Percentiles rank a stretch among this genome's conserved stretches.
Evolutionary conservation across 176 grass and related monocot genomes (phyloP).

Genomic region (Musa acuminata): DNA sequence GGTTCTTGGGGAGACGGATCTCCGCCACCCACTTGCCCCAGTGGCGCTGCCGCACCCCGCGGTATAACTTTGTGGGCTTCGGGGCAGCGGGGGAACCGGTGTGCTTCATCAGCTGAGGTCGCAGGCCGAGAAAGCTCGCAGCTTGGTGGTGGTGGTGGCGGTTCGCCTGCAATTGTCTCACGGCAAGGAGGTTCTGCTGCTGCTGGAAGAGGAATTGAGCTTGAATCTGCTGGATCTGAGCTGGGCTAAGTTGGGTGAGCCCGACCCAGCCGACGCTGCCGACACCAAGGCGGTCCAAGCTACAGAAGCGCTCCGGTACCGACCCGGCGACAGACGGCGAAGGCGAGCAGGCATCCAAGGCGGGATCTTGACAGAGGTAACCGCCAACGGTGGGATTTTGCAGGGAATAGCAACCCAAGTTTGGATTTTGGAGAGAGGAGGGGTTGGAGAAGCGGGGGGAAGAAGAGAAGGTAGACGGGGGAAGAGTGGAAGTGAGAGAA

Average conservation of each 20-base stretch:
- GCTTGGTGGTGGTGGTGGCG: neutral
- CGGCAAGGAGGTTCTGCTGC: conserved; percentile 36
- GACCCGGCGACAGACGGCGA: conserved; percentile 13
- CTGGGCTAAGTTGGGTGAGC: conserved; percentile 55
- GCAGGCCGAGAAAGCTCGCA: conserved; percentile 56
- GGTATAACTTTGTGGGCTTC: conserved; percentile 74
- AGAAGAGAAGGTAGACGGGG: neutral
- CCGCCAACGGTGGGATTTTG: conserved; percentile 35
- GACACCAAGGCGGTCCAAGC: neutral
- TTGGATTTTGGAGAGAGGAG: conserved; percentile 7
- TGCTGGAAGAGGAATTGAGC: conserved; percentile 69
- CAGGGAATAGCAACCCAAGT: conserved; percentile 19
- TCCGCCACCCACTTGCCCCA: conserved; percentile 99
- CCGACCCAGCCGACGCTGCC: conserved; percentile 16
- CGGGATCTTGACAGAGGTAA: conserved; percentile 30
- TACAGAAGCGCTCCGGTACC: neutral
- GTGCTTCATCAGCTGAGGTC: conserved; percentile 75
- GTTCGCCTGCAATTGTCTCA: conserved; percentile 12
- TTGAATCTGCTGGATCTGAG: conserved; percentile 93
- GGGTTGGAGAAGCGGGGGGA: neutral
- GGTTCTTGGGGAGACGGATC: conserved; percentile 2
- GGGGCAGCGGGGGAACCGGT: conserved; percentile 33
- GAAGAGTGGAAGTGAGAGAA: conserved; percentile 21
- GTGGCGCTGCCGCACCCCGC: conserved; percentile 95
- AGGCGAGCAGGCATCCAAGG: conserved; percentile 4